phyloP scores from a whole-genome alignment of 208 protist species.

The Trypanosoma vivax region DNA sequence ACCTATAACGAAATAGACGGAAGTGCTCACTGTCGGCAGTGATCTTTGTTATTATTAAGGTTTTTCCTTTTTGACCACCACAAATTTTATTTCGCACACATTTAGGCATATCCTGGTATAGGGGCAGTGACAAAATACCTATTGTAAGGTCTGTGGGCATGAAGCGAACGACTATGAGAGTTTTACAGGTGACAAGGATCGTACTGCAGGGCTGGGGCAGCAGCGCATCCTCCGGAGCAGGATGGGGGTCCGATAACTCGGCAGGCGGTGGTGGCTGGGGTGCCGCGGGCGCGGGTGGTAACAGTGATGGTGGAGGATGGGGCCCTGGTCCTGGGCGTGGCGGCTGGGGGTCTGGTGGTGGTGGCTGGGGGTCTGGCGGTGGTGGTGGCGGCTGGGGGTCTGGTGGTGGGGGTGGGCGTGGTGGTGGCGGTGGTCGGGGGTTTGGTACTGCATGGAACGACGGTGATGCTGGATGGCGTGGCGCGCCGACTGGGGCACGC shows the following conservation, averaged over 20 bases:
- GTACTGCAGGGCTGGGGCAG: constrained; percentile 61
- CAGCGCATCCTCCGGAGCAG: constrained; percentile 18
- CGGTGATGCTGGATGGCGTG: constrained; percentile 20
- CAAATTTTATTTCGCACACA: too few species aligned
- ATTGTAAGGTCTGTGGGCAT: too few species aligned
- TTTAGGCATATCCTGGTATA: too few species aligned
- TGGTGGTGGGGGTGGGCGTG: constrained; percentile 6
- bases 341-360: constrained; percentile 22
- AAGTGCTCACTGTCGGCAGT: too few species aligned
- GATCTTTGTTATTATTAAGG: too few species aligned
- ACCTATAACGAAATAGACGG: too few species aligned
- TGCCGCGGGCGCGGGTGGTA: neutral
- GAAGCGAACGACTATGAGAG: constrained; percentile 32
- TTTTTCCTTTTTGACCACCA: too few species aligned
- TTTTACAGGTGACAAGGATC: constrained; percentile 25
- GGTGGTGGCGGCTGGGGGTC: constrained; percentile 23
- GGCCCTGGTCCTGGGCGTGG: constrained; percentile 17
- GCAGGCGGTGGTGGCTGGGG: constrained; percentile 16
- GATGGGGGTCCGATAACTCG: constrained; percentile 22
- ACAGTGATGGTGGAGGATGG: constrained; percentile 19
- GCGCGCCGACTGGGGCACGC: constrained; percentile 21
- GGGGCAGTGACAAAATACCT: too few species aligned
- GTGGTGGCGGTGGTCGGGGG: constrained; percentile 23
- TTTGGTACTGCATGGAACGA: constrained; percentile 17
- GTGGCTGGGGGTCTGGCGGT: constrained; percentile 1